Conservation (phyloP, 2,329 filamentous ascomycete species). For the Nigrospora oryzae region DNA sequence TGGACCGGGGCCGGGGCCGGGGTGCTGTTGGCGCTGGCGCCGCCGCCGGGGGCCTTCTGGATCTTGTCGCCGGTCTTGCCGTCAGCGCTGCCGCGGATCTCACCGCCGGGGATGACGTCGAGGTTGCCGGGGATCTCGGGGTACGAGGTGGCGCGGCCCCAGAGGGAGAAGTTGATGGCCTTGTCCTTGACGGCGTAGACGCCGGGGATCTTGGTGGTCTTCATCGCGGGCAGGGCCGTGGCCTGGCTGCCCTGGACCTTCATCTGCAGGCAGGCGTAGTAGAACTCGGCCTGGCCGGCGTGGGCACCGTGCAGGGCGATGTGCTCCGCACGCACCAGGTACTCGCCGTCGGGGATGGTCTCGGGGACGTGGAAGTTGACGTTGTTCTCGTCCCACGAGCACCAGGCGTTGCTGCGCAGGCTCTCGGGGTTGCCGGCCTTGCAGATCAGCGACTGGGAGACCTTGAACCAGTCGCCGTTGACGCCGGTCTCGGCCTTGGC, state of each 20-base stretch:
- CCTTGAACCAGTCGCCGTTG: slow-evolving; percentile 11
- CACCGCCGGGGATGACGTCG: slow-evolving; percentile 3
- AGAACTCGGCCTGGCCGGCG: slow-evolving; percentile 10
- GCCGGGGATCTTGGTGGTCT: slow-evolving; percentile 2
- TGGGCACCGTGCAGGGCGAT: slow-evolving; percentile 15
- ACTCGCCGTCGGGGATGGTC: slow-evolving; percentile 14
- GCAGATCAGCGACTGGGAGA: slow-evolving; percentile 4
- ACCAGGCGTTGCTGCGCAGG: slow-evolving; percentile 2
- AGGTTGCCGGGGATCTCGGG: slow-evolving; percentile 1
- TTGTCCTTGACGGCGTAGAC: slow-evolving; percentile 1
- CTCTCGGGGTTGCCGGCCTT: slow-evolving; percentile 1
- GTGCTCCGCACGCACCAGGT: slow-evolving; percentile 18
- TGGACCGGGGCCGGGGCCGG: not conserved
- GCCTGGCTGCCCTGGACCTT: slow-evolving; percentile 4
- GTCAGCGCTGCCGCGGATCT: slow-evolving; percentile 4
- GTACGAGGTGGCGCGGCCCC: slow-evolving; percentile 2
- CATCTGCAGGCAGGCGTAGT: slow-evolving; percentile 4
- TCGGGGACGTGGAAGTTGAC: slow-evolving; percentile 13
- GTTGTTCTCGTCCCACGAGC: slow-evolving; percentile 4
- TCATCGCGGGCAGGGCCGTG: not conserved
- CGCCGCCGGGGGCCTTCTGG: not conserved
- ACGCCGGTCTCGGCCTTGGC: slow-evolving; percentile 5
- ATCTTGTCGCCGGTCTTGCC: slow-evolving; percentile 3
- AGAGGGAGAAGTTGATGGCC: slow-evolving; percentile 5
- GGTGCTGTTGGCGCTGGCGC: not conserved